Percentiles rank a stretch among this genome's conserved stretches.
Evolutionary conservation across 768 basidiomycete species (phyloP).

Genomic region (Pisolithus orientalis): DNA sequence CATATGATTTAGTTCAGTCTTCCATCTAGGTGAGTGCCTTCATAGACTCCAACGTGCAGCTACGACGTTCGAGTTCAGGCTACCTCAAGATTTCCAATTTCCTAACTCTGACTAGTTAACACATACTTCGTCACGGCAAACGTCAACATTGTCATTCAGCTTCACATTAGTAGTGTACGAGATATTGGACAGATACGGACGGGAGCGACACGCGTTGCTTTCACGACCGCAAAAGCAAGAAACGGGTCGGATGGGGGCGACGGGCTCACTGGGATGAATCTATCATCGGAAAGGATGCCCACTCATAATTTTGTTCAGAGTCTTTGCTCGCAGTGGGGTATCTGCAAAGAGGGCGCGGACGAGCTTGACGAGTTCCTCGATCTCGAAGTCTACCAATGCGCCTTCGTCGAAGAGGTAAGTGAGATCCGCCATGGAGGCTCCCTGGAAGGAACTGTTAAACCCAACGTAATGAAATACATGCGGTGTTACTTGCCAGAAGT

Average conservation of each 20-base stretch:
- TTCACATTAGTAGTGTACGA: too few species aligned
- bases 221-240: not conserved
- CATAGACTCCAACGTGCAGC: too few species aligned
- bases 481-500: constrained; percentile 57
- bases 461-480: not conserved
- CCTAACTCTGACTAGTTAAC: too few species aligned
- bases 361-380: constrained; percentile 76
- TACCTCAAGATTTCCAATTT: too few species aligned
- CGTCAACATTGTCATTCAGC: too few species aligned
- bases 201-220: too few species aligned
- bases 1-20: too few species aligned
- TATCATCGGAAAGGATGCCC: constrained; percentile 44
- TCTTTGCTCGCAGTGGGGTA: constrained; percentile 71
- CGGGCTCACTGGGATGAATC: not conserved
- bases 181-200: too few species aligned
- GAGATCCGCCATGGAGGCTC: constrained; percentile 88
- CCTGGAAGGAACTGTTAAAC: constrained; percentile 39
- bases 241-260: too few species aligned
- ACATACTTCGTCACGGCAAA: too few species aligned
- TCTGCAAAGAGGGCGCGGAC: constrained; percentile 86
- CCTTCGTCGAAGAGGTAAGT: constrained; percentile 90
- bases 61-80: too few species aligned
- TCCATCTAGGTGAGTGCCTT: too few species aligned
- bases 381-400: constrained; percentile 83
- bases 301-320: constrained; percentile 65